Conservation (phyloP, 257 asterid genomes). For the Verbascum thapsus region DNA sequence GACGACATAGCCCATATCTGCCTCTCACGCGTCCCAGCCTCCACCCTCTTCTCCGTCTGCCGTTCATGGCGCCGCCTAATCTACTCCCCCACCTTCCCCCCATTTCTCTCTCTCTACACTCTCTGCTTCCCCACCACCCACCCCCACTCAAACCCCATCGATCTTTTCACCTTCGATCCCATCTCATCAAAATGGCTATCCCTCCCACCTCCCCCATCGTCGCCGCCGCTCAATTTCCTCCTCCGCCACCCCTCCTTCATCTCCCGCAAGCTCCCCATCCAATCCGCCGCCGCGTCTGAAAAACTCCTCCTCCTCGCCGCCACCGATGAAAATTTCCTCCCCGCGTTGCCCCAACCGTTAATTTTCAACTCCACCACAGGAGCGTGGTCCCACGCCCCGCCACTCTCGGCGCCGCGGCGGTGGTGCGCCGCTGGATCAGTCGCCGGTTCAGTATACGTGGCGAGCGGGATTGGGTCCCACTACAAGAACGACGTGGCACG, state of each 20-base stretch:
- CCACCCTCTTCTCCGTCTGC: slow-evolving; percentile 60
- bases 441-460: slow-evolving; percentile 49
- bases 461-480: slow-evolving; percentile 82
- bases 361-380: slow-evolving; percentile 45
- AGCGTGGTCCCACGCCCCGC: slow-evolving; percentile 63
- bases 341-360: slow-evolving; percentile 66
- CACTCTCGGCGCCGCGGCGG: slow-evolving; percentile 60
- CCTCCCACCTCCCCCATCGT: slow-evolving; percentile 66
- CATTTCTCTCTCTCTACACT: slow-evolving; percentile 67
- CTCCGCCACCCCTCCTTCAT: slow-evolving; percentile 80
- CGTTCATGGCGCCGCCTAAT: slow-evolving; percentile 77
- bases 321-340: slow-evolving; percentile 58
- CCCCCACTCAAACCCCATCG: slow-evolving; percentile 30
- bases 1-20: slow-evolving; percentile 65
- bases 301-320: slow-evolving; percentile 69
- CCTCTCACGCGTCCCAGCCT: slow-evolving; percentile 58
- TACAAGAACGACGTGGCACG: slow-evolving; percentile 58
- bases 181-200: slow-evolving; percentile 56
- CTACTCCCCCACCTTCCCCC: slow-evolving; percentile 74
- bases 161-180: slow-evolving; percentile 65
- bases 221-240: slow-evolving; percentile 47
- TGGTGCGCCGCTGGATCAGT: slow-evolving; percentile 80
- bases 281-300: slow-evolving; percentile 56
- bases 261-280: slow-evolving; percentile 72
- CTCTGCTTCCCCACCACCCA: slow-evolving; percentile 36